Conservation (phyloP, 2,329 filamentous ascomycete species). For the Xenosphaeropsis pyriputrescens region DNA sequence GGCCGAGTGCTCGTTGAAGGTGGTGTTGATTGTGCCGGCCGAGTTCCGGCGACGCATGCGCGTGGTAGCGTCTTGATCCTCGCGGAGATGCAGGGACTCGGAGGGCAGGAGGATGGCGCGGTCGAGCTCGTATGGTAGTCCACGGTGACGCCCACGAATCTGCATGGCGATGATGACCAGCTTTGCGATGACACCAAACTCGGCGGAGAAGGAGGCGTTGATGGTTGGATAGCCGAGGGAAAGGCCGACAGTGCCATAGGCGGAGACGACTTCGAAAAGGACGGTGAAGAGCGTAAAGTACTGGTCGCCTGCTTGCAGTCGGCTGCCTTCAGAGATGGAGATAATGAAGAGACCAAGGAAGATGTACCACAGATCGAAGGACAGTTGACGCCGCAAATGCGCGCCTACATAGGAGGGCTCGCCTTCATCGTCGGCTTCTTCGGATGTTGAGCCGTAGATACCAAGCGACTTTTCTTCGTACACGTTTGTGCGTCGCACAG, state of each 20-base stretch:
- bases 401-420: slow-evolving; percentile 72
- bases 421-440: slow-evolving; percentile 32
- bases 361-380: slow-evolving; percentile 96
- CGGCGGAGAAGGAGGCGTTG: slow-evolving; percentile 68
- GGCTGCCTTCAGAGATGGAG: slow-evolving; percentile 67
- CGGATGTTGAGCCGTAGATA: slow-evolving; percentile 42
- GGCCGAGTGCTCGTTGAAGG: background rate
- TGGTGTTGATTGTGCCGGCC: background rate
- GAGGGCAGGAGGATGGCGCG: slow-evolving; percentile 55
- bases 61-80: slow-evolving; percentile 27
- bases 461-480: slow-evolving; percentile 86
- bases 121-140: slow-evolving; percentile 53
- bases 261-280: slow-evolving; percentile 78
- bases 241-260: slow-evolving; percentile 88
- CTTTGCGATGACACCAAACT: slow-evolving; percentile 56
- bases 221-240: slow-evolving; percentile 66
- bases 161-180: slow-evolving; percentile 56
- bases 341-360: slow-evolving; percentile 90
- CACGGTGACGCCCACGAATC: slow-evolving; percentile 54
- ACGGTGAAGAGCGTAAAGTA: slow-evolving; percentile 55
- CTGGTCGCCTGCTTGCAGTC: slow-evolving; percentile 41
- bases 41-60: slow-evolving; percentile 2
- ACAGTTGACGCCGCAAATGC: slow-evolving; percentile 84
- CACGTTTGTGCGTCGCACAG: slow-evolving; percentile 84
- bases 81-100: slow-evolving; percentile 46